Conservation (phyloP, 768 basidiomycete genomes). For the Hemileccinum impolitum region DNA sequence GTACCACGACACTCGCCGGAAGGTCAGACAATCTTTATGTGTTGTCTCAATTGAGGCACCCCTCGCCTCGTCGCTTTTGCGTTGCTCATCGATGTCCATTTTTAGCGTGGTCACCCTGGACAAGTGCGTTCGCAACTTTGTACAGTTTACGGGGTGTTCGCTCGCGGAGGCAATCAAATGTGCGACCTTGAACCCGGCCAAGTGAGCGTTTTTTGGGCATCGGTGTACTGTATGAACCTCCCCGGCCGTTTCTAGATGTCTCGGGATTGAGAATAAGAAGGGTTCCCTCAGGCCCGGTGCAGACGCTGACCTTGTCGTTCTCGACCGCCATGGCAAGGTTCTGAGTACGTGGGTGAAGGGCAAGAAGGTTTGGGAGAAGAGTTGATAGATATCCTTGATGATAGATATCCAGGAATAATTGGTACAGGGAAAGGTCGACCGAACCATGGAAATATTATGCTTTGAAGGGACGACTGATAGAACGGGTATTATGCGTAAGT, state of each 20-base stretch:
- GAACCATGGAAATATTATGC: too few species aligned
- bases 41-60: too few species aligned
- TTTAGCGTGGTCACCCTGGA: conserved; percentile 76
- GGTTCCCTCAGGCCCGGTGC: conserved; percentile 80
- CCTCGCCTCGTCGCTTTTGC: not conserved
- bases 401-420: not conserved
- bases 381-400: conserved; percentile 3
- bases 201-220: conserved; percentile 36
- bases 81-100: not conserved
- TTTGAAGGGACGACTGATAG: not conserved
- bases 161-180: conserved; percentile 82
- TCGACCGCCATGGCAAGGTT: conserved; percentile 64
- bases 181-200: conserved; percentile 83
- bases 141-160: conserved; percentile 78
- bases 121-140: conserved; percentile 83
- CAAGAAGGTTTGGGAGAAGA: conserved; percentile 60
- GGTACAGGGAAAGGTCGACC: too few species aligned
- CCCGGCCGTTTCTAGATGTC: conserved; percentile 44
- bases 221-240: not conserved
- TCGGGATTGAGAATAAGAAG: conserved; percentile 76
- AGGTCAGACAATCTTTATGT: conserved; percentile 45
- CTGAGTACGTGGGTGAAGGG: conserved; percentile 77
- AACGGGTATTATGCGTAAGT: not conserved
- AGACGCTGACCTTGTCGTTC: conserved; percentile 80
- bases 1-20: conserved; percentile 85